phyloP scores from a whole-genome alignment of 371 early-diverging fungal species.

The Lichtheimia ornata region DNA sequence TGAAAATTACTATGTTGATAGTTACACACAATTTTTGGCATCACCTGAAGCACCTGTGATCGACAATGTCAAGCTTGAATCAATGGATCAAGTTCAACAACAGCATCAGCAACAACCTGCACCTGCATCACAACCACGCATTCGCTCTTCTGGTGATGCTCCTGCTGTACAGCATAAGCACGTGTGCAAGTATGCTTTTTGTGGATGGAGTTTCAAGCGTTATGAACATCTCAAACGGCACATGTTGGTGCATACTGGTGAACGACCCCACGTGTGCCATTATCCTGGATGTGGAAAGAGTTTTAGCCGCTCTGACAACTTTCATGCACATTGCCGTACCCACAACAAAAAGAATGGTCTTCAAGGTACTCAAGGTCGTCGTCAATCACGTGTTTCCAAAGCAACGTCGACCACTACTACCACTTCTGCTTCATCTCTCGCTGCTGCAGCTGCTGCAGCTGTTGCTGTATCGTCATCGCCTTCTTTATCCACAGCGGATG shows the following conservation, averaged over 20 bases:
- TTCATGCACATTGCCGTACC: conserved; percentile 61
- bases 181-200: conserved; percentile 53
- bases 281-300: conserved; percentile 67
- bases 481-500: neutral
- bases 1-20: neutral
- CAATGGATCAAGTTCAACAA: no score
- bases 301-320: conserved; percentile 80
- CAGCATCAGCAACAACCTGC: neutral
- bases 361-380: conserved; percentile 10
- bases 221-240: conserved; percentile 86
- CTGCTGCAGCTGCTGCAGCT: neutral
- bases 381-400: neutral
- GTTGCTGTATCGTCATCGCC: conserved; percentile 7
- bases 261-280: conserved; percentile 70
- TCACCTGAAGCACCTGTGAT: neutral
- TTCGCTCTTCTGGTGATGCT: neutral
- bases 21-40: neutral
- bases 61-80: neutral
- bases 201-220: conserved; percentile 73
- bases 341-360: conserved; percentile 43
- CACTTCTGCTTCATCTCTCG: neutral
- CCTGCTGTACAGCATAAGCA: conserved; percentile 41
- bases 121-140: neutral
- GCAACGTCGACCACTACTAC: neutral
- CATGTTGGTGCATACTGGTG: conserved; percentile 67